These are phyloP conservation scores for Lachnum nothofagi DNA, from an alignment of 2,329 filamentous ascomycete genomes.

Conservation along the genomic window DNA sequence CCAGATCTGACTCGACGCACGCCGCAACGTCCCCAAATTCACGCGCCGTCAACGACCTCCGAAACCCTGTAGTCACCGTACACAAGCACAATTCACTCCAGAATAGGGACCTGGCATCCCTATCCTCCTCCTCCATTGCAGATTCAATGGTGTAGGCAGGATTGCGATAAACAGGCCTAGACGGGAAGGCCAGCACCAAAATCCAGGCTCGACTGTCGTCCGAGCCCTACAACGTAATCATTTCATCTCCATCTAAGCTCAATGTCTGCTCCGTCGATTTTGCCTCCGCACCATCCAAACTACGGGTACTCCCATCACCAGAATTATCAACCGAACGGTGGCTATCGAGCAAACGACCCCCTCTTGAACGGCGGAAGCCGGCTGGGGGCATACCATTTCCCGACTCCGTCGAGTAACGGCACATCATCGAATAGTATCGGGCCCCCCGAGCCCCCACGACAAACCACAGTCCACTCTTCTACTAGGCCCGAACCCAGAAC, in stretches of 20 bases:
- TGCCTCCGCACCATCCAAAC: conserved; percentile 62
- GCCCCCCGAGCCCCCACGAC: conserved; percentile 24
- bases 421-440: conserved; percentile 23
- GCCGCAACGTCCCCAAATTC: background rate
- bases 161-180: conserved; percentile 8
- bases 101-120: background rate
- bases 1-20: conserved; percentile 12
- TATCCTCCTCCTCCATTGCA: conserved; percentile 9
- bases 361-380: conserved; percentile 31
- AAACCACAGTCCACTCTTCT: conserved; percentile 19
- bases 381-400: conserved; percentile 30
- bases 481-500: conserved; percentile 28
- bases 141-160: conserved; percentile 21
- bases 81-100: conserved; percentile 19
- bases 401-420: conserved; percentile 31
- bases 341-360: conserved; percentile 46
- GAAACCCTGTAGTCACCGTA: conserved; percentile 9
- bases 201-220: conserved; percentile 16
- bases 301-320: conserved; percentile 57
- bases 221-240: conserved; percentile 23
- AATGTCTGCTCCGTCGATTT: conserved; percentile 78
- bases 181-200: conserved; percentile 11
- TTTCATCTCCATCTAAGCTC: conserved; percentile 13
- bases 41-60: conserved; percentile 16
- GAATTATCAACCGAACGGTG: conserved; percentile 49